A percentile compares a stretch with the other conserved stretches of the same genome.
These are phyloP conservation scores for Coniosporium apollinis DNA, from an alignment of 495 filamentous ascomycete genomes.

Conservation along the genomic window DNA sequence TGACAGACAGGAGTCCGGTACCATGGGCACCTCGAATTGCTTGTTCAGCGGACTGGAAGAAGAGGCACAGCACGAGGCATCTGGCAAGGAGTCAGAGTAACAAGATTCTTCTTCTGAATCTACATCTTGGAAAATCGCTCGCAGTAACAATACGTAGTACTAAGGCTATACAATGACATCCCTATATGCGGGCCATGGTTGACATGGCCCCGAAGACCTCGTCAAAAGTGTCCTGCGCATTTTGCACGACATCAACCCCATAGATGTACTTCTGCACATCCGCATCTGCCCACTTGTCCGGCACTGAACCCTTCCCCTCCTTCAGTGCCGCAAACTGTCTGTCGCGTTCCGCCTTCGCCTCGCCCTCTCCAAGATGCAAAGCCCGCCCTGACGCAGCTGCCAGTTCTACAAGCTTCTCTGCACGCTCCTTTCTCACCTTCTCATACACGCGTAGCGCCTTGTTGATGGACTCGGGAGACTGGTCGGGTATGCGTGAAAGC, in stretches of 20 bases:
- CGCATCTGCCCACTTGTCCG: constrained; percentile 70
- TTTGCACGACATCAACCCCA: constrained; percentile 48
- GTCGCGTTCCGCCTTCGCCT: constrained; percentile 61
- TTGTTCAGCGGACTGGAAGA: too few species aligned
- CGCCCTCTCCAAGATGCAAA: constrained; percentile 58
- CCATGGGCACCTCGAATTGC: too few species aligned
- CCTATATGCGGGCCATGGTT: too few species aligned
- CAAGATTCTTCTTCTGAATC: too few species aligned
- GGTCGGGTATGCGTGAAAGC: constrained; percentile 37
- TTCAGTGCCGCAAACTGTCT: constrained; percentile 47
- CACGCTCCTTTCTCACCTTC: constrained; percentile 51
- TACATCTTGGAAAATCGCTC: too few species aligned
- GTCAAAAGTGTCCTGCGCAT: constrained; percentile 42
- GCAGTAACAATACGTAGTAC: too few species aligned
- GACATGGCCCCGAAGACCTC: constrained; percentile 35
- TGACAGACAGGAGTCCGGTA: too few species aligned
- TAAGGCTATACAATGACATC: too few species aligned
- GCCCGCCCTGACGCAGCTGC: constrained; percentile 48
- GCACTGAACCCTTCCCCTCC: constrained; percentile 39
- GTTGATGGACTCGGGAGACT: constrained; percentile 38
- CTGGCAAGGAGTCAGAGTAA: too few species aligned
- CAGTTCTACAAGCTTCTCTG: constrained; percentile 50
- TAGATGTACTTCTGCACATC: constrained; percentile 67
- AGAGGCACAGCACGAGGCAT: too few species aligned
- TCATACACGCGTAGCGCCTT: constrained; percentile 56